A percentile compares a stretch with the other conserved stretches of the same genome.
These are phyloP conservation scores for Peniophora sp. DNA, from an alignment of 1,284 basidiomycete genomes.

Conservation along the genomic window DNA sequence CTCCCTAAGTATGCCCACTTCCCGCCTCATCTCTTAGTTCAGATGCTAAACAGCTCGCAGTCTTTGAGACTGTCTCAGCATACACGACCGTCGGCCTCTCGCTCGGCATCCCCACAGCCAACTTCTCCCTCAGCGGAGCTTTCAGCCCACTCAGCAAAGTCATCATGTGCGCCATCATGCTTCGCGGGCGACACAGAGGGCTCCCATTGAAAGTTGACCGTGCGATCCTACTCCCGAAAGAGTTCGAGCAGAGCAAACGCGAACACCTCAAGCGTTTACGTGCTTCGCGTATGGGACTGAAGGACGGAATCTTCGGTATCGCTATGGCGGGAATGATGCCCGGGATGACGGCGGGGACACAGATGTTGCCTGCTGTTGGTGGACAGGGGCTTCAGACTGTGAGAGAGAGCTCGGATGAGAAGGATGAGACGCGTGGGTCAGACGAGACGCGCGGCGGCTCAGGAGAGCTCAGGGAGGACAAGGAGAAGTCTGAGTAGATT, in stretches of 20 bases:
- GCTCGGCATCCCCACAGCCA: conserved; percentile 39
- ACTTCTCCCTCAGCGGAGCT: conserved; percentile 39
- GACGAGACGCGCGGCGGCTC: too few species aligned
- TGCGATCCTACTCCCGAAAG: conserved; percentile 15
- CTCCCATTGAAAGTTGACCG: conserved; percentile 44
- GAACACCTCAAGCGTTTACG: background rate
- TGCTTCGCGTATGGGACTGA: background rate
- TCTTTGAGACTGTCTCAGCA: conserved; percentile 50
- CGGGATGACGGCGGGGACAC: background rate
- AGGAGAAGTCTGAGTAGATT: too few species aligned
- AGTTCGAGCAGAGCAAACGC: background rate
- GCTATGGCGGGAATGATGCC: background rate
- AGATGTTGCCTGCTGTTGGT: background rate
- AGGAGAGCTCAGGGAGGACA: too few species aligned
- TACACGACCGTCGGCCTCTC: conserved; percentile 54
- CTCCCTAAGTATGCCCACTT: conserved; percentile 22
- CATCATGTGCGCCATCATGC: conserved; percentile 52
- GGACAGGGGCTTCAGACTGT: too few species aligned
- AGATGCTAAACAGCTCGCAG: conserved; percentile 14
- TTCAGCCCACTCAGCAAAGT: conserved; percentile 49
- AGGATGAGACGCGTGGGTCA: too few species aligned
- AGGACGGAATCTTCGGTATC: background rate
- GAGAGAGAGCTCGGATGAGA: too few species aligned
- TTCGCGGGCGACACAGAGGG: conserved; percentile 52
- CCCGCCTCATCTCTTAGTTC: conserved; percentile 7